Conservation (phyloP, 2,329 filamentous ascomycete genomes). For the Fusarium chlamydosporum region DNA sequence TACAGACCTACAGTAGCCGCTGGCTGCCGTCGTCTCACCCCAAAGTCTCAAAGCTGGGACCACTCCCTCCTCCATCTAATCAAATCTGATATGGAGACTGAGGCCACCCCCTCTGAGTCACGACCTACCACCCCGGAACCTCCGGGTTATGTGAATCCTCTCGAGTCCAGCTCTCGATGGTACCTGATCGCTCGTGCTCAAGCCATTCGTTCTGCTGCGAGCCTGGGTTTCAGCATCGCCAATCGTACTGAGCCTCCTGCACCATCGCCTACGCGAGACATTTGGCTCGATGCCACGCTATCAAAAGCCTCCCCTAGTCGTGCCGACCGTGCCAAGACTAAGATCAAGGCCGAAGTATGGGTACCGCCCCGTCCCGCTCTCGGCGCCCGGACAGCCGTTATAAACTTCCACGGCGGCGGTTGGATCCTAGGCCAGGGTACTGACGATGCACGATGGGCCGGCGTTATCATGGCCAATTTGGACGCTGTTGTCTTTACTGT, state of each 20-base stretch:
- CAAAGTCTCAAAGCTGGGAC: conserved; percentile 27
- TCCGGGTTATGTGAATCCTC: conserved; percentile 60
- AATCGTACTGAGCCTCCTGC: conserved; percentile 60
- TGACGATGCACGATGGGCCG: conserved; percentile 74
- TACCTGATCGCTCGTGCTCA: conserved; percentile 60
- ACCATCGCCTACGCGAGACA: conserved; percentile 56
- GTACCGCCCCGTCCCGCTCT: conserved; percentile 54
- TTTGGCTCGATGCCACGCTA: conserved; percentile 62
- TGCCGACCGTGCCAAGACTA: conserved; percentile 53
- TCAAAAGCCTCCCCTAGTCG: conserved; percentile 54
- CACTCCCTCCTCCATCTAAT: conserved; percentile 24
- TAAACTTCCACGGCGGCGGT: conserved; percentile 78
- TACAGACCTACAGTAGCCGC: conserved; percentile 6
- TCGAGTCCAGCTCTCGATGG: conserved; percentile 62
- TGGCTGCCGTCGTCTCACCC: conserved; percentile 34
- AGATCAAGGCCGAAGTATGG: conserved; percentile 64
- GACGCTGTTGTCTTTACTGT: conserved; percentile 73
- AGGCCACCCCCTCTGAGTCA: conserved; percentile 49
- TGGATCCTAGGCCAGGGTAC: conserved; percentile 74
- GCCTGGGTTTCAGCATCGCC: conserved; percentile 59
- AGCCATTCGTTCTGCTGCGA: conserved; percentile 61
- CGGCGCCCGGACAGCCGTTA: conserved; percentile 65
- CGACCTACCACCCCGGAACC: conserved; percentile 53
- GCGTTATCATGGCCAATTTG: conserved; percentile 64
- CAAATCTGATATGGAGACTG: conserved; percentile 48